Conservation (phyloP, 805 yeast species). For the Ogataea ramenticola region DNA sequence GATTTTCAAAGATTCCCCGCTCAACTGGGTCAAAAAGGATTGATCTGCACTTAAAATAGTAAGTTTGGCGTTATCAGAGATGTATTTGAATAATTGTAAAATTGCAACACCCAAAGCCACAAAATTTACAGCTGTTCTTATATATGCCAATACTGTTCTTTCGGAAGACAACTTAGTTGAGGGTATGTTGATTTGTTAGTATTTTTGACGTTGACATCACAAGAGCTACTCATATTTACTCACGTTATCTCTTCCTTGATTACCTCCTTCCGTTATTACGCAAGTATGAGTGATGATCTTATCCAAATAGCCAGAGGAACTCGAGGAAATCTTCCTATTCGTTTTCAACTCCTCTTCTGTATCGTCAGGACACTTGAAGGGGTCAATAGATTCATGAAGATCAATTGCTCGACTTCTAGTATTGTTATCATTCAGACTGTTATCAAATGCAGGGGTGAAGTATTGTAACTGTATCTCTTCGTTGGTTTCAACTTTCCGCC, state of each 20-base stretch:
- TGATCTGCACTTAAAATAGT: not conserved
- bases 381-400: too few species aligned
- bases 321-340: not conserved
- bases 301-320: too few species aligned
- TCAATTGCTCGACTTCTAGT: too few species aligned
- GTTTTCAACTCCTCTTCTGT: not conserved
- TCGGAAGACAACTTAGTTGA: constrained; percentile 43
- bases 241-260: not conserved
- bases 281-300: not conserved
- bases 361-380: too few species aligned
- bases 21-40: constrained; percentile 56
- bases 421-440: too few species aligned
- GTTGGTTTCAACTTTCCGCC: too few species aligned
- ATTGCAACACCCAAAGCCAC: constrained; percentile 47
- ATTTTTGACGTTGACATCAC: not conserved
- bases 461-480: too few species aligned
- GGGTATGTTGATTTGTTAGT: not conserved
- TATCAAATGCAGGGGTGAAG: too few species aligned
- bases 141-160: constrained; percentile 54
- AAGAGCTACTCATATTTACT: not conserved
- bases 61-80: constrained; percentile 1
- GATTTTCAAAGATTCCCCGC: constrained; percentile 53
- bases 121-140: constrained; percentile 46
- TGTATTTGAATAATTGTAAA: constrained; percentile 41
- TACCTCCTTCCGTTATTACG: not conserved